Conservation (phyloP, 2,329 filamentous ascomycete species). For the Laburnicola sp. region DNA sequence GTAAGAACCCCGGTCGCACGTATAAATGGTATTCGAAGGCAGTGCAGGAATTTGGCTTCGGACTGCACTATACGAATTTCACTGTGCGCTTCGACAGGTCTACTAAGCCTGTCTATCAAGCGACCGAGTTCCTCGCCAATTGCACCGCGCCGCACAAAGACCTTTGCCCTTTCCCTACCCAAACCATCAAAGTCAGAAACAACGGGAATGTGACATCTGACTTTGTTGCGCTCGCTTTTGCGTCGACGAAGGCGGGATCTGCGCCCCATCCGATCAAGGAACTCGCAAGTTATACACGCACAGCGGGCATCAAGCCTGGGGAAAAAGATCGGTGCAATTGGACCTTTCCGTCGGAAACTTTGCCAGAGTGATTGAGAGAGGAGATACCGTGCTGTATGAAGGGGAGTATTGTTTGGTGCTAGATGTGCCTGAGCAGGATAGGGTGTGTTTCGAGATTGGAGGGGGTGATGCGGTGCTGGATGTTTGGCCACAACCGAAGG, state of each 20-base stretch:
- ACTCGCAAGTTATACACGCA: conserved; percentile 56
- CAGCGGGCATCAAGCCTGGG: conserved; percentile 46
- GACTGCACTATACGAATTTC: conserved; percentile 63
- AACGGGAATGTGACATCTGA: conserved; percentile 54
- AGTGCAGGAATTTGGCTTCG: conserved; percentile 59
- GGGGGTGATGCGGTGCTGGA: conserved; percentile 52
- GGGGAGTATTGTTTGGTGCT: conserved; percentile 50
- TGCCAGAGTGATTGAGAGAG: conserved; percentile 54
- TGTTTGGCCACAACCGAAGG: conserved; percentile 26
- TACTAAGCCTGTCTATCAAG: conserved; percentile 37
- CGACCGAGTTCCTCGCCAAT: conserved; percentile 35
- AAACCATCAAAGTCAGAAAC: conserved; percentile 52
- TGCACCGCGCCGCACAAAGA: conserved; percentile 34
- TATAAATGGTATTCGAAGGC: conserved; percentile 61
- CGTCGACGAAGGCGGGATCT: conserved; percentile 54
- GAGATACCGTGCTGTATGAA: conserved; percentile 58
- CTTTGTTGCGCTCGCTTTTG: conserved; percentile 57
- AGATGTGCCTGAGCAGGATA: conserved; percentile 39
- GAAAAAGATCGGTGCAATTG: conserved; percentile 39
- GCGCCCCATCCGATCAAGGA: conserved; percentile 57
- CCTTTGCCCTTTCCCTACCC: conserved; percentile 46
- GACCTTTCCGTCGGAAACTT: conserved; percentile 54
- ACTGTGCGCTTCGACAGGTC: conserved; percentile 23
- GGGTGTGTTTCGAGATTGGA: conserved; percentile 52
- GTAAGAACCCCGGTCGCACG: conserved; percentile 56